Percentiles rank a stretch among this genome's conserved stretches.
These are phyloP conservation scores for Pleurotus citrinopileatus DNA, from an alignment of 768 basidiomycete genomes.

Conservation along the genomic window DNA sequence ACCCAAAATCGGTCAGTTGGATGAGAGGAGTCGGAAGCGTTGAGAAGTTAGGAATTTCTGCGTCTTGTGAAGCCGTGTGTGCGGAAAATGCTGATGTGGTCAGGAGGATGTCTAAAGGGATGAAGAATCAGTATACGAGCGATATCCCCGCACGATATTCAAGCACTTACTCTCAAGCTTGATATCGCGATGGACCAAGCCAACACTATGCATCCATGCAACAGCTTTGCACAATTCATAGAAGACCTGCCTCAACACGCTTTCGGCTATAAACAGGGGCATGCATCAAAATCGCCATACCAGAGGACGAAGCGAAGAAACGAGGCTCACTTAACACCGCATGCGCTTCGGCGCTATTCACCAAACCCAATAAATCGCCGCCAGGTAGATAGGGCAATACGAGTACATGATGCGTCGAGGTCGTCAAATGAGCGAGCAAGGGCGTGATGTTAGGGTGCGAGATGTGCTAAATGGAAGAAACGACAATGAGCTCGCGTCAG, in stretches of 20 bases:
- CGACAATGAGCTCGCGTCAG: background rate
- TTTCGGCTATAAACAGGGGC: conserved; percentile 29
- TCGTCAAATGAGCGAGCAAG: conserved; percentile 68
- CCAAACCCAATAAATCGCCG: conserved; percentile 78
- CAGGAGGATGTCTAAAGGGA: conserved; percentile 65
- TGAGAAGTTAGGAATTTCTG: conserved; percentile 34
- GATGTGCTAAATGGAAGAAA: conserved; percentile 52
- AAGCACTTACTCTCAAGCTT: conserved; percentile 73
- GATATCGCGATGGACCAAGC: conserved; percentile 87
- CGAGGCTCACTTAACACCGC: conserved; percentile 28
- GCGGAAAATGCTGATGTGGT: conserved; percentile 39
- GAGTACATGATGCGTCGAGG: conserved; percentile 70
- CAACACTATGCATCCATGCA: conserved; percentile 84
- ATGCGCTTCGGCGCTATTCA: conserved; percentile 55
- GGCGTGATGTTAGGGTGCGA: conserved; percentile 80
- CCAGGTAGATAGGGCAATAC: conserved; percentile 81
- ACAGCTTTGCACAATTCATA: conserved; percentile 75
- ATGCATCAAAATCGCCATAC: conserved; percentile 12
- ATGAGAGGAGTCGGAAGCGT: conserved; percentile 54
- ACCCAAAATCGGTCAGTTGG: conserved; percentile 87
- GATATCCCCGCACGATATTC: conserved; percentile 20
- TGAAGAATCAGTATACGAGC: conserved; percentile 22
- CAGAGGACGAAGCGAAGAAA: background rate
- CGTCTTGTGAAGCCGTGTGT: conserved; percentile 16
- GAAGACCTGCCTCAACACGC: conserved; percentile 66